Conservation (phyloP, 192 early-diverging fungal genomes). For the Backusella psychrophila region DNA sequence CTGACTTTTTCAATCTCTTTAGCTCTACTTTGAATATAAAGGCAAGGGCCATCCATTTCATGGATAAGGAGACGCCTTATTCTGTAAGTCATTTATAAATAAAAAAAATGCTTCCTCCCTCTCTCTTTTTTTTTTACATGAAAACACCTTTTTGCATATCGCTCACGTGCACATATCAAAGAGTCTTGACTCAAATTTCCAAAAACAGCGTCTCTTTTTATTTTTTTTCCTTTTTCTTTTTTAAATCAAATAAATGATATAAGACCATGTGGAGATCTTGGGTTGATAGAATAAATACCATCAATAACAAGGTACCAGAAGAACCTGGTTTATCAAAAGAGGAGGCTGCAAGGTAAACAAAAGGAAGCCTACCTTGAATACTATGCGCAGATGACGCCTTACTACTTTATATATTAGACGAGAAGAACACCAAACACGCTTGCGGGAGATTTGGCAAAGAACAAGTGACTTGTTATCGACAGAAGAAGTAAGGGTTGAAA, state of each 20-base stretch:
- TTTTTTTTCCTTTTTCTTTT: background rate
- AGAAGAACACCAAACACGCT: slow-evolving; percentile 9
- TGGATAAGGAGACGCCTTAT: slow-evolving; percentile 8
- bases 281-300: slow-evolving; percentile 36
- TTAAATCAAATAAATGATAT: background rate
- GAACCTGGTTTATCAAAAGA: background rate
- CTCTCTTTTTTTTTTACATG: too few species aligned
- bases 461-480: background rate
- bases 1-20: slow-evolving; percentile 13
- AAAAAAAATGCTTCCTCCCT: background rate
- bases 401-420: background rate
- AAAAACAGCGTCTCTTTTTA: background rate
- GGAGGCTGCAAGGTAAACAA: slow-evolving; percentile 6
- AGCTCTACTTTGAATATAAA: slow-evolving; percentile 15
- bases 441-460: slow-evolving; percentile 18
- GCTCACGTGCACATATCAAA: background rate
- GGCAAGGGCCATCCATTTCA: background rate
- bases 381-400: background rate
- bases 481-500: background rate
- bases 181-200: background rate
- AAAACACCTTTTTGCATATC: background rate
- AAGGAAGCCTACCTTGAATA: background rate
- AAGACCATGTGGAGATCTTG: slow-evolving; percentile 34
- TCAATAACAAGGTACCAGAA: background rate
- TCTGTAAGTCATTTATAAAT: slow-evolving; percentile 9